A percentile compares a stretch with the other conserved stretches of the same genome.
Evolutionary conservation across 1,139 yeast genomes (phyloP).

Genomic region (Lodderomyces parapsilosis): DNA sequence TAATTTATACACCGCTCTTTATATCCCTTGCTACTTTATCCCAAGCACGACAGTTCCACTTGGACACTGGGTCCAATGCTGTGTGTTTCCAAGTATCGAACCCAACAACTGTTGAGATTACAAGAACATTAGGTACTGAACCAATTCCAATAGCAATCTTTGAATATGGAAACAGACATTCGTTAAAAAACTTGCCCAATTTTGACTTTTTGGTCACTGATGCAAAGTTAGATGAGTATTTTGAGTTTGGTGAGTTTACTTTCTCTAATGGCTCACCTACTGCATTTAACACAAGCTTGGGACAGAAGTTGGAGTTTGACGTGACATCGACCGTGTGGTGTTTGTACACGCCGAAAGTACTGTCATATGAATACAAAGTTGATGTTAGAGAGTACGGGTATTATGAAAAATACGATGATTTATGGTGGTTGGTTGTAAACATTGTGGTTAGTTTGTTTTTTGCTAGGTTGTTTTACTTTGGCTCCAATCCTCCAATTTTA

Average conservation of each 20-base stretch:
- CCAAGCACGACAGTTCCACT: slow-evolving; percentile 2
- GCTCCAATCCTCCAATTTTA: slow-evolving; percentile 1
- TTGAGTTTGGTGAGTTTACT: slow-evolving; percentile 8
- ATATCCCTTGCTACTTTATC: not conserved
- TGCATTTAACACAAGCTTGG: slow-evolving; percentile 3
- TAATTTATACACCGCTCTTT: not conserved
- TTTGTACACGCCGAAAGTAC: slow-evolving; percentile 10
- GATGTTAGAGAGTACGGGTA: slow-evolving; percentile 7
- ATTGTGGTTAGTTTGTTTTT: slow-evolving; percentile 5
- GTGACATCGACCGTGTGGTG: slow-evolving; percentile 8
- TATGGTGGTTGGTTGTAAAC: slow-evolving; percentile 6
- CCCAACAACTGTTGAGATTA: slow-evolving; percentile 6
- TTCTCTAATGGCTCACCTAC: slow-evolving; percentile 4
- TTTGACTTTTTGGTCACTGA: slow-evolving; percentile 11
- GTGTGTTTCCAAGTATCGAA: slow-evolving; percentile 3
- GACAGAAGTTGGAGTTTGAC: slow-evolving; percentile 1
- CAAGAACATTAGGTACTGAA: slow-evolving; percentile 4
- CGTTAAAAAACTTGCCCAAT: slow-evolving; percentile 9
- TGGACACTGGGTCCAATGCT: slow-evolving; percentile 3
- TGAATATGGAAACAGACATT: slow-evolving; percentile 4
- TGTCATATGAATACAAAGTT: slow-evolving; percentile 10
- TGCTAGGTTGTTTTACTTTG: slow-evolving; percentile 3
- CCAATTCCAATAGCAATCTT: slow-evolving; percentile 7
- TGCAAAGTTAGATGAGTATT: slow-evolving; percentile 12
- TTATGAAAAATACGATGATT: slow-evolving; percentile 8